Evolutionary conservation across 192 early-diverging fungal species (phyloP).

Genomic region (Coemansia asiatica): DNA sequence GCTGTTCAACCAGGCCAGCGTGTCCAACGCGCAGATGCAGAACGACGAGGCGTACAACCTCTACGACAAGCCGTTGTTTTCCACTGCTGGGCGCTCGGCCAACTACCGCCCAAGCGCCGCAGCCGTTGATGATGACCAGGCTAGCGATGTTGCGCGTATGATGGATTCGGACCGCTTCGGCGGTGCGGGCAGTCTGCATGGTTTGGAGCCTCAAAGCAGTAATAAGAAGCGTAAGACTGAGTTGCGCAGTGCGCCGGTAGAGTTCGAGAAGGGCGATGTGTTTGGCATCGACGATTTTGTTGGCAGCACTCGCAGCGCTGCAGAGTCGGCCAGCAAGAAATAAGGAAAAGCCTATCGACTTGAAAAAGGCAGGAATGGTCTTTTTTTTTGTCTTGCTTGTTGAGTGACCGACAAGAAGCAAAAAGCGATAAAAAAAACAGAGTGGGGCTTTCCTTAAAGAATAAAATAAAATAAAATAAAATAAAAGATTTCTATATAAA

Average conservation of each 20-base stretch:
- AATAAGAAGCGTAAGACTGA: slow-evolving; percentile 33
- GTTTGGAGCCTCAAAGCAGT: slow-evolving; percentile 39
- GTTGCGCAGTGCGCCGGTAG: slow-evolving; percentile 79
- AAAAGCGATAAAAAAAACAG: not conserved
- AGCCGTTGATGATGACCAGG: slow-evolving; percentile 60
- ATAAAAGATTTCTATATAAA: not conserved
- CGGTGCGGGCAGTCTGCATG: slow-evolving; percentile 4
- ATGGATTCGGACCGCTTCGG: slow-evolving; percentile 71
- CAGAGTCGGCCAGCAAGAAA: slow-evolving; percentile 37
- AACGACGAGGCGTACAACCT: slow-evolving; percentile 90
- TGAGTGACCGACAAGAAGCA: not conserved
- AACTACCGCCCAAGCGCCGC: slow-evolving; percentile 80
- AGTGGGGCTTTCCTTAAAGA: not conserved
- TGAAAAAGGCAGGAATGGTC: too few relatives aligned
- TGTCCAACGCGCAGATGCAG: slow-evolving; percentile 82
- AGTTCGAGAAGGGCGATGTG: slow-evolving; percentile 94
- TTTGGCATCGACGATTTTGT: slow-evolving; percentile 93
- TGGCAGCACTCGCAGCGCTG: slow-evolving; percentile 51
- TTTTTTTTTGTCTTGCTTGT: not conserved
- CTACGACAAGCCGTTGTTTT: slow-evolving; percentile 97
- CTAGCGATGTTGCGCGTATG: slow-evolving; percentile 60
- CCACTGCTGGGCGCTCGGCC: slow-evolving; percentile 57
- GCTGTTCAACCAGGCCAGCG: slow-evolving; percentile 89
- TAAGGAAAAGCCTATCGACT: not conserved
- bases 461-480: not conserved